Conservation (phyloP, 805 yeast genomes). For the Barnettozyma populi region DNA sequence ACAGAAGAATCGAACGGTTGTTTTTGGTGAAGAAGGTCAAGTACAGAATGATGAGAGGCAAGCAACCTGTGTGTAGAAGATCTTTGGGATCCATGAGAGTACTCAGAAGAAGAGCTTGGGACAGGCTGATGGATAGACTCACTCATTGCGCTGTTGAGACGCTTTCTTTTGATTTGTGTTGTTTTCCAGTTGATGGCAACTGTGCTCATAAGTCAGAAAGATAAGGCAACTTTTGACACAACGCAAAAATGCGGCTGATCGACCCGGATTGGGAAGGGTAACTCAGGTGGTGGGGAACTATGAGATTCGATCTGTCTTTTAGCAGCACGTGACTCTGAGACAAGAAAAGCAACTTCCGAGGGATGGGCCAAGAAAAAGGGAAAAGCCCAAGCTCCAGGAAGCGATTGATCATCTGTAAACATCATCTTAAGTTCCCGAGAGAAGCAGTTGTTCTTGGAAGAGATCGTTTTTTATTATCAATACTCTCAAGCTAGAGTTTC, state of each 20-base stretch:
- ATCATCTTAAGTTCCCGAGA: not conserved
- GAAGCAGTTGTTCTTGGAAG: not conserved
- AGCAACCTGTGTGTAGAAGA: constrained; percentile 15
- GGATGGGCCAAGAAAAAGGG: not conserved
- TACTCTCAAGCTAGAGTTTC: not conserved
- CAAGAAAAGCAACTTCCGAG: not conserved
- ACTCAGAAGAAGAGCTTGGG: constrained; percentile 9
- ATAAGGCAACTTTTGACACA: constrained; percentile 1
- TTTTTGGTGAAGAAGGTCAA: constrained; percentile 18
- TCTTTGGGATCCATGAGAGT: constrained; percentile 1
- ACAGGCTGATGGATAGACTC: constrained; percentile 15
- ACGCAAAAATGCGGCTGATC: not conserved
- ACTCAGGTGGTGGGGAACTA: not conserved
- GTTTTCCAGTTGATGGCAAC: constrained; percentile 1
- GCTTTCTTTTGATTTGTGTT: not conserved
- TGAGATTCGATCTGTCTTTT: not conserved
- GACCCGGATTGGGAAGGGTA: not conserved
- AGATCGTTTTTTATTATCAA: not conserved
- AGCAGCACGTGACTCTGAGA: not conserved
- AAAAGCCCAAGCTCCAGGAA: not conserved
- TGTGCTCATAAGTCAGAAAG: not conserved
- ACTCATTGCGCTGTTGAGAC: not conserved
- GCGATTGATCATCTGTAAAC: not conserved
- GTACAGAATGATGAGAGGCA: constrained; percentile 22
- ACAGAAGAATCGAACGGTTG: not conserved